Evolutionary conservation across 805 yeast genomes (phyloP).

Genomic region (Starmerella vaccinii): DNA sequence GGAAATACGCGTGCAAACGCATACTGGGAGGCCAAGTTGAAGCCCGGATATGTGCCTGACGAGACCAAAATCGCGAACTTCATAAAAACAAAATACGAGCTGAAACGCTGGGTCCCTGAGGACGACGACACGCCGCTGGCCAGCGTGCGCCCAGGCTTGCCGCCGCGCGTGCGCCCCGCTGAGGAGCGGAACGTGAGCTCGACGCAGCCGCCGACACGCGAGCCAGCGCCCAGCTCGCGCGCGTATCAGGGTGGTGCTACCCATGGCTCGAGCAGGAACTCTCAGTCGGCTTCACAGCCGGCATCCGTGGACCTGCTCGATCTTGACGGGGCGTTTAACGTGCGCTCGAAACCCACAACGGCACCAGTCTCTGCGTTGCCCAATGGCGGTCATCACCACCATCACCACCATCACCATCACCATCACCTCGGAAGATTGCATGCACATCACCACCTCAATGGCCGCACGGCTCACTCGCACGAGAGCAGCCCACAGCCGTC

Average conservation of each 20-base stretch:
- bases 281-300: constrained; percentile 1
- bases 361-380: not conserved
- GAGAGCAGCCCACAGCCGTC: constrained; percentile 2
- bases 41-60: constrained; percentile 64
- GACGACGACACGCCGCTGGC: constrained; percentile 24
- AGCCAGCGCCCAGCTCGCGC: not conserved
- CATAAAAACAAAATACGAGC: constrained; percentile 83
- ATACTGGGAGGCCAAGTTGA: constrained; percentile 77
- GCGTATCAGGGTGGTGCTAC: not conserved
- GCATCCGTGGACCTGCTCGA: constrained; percentile 19
- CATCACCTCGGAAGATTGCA: not conserved
- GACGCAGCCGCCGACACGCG: no score
- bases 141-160: constrained; percentile 11
- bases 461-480: constrained; percentile 14
- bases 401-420: not conserved
- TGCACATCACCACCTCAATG: not conserved
- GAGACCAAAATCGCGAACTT: constrained; percentile 78
- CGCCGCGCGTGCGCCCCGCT: constrained; percentile 7
- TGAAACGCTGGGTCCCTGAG: constrained; percentile 72
- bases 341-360: constrained; percentile 2
- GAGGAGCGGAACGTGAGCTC: not conserved
- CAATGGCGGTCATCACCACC: not conserved
- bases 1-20: constrained; percentile 71
- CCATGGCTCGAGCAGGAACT: not conserved
- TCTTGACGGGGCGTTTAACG: constrained; percentile 10